Base-by-base conservation (phyloP, 2,329 filamentous ascomycete genomes). In the Sphaerostilbella broomeana region DNA sequence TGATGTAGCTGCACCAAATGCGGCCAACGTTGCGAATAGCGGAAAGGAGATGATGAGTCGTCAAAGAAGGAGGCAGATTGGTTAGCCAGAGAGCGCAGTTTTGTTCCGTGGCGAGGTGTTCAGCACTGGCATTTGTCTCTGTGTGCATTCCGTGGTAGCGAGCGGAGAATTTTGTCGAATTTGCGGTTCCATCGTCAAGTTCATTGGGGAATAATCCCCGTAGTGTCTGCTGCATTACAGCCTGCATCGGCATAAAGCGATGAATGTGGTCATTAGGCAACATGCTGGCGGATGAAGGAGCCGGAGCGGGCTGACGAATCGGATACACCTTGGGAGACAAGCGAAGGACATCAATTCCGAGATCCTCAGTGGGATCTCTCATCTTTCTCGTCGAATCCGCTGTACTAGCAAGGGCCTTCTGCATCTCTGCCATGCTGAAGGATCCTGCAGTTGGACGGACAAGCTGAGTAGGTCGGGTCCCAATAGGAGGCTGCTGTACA, bases 81-180 rank as follows among this genome's bases (percentile, higher is more conserved):
- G 67, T 71, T 18, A 78, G 47, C 66, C 72, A 77, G 1, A 77
- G 56, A 0, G 70, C 63, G 21, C 71, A 73, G 52, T 74, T 77
- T 21, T 63, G 38, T 9, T 58, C 54, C 1, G 53, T 39, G 0
- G 44, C 7, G 5, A 65, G 54, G 17, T 55, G 38, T 10, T 58
- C 49, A 3, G 52, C 53, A 38, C 61, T 63, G 26, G 62, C 62
- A 35, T 65, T 65, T 12, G 47, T 51, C 4, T 51, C 44, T 5
- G 51, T 61, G 32, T 63, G 61, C 43, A 61, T 60, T 10, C 62
- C 62, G 31, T 54, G 55, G 38, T 65, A 65, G 31, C 54, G 56
- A n/a, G 37, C 27, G 0, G 62, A 65, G 48, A 65, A 60, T 15
- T 44, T 50, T 36, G 27, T 25, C 3, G 35, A 38, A 10, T 18